A percentile compares a stretch with the other conserved stretches of the same genome.
These are phyloP conservation scores for Arthrobotrys sinensis DNA, from an alignment of 2,329 filamentous ascomycete genomes.

Conservation along the genomic window DNA sequence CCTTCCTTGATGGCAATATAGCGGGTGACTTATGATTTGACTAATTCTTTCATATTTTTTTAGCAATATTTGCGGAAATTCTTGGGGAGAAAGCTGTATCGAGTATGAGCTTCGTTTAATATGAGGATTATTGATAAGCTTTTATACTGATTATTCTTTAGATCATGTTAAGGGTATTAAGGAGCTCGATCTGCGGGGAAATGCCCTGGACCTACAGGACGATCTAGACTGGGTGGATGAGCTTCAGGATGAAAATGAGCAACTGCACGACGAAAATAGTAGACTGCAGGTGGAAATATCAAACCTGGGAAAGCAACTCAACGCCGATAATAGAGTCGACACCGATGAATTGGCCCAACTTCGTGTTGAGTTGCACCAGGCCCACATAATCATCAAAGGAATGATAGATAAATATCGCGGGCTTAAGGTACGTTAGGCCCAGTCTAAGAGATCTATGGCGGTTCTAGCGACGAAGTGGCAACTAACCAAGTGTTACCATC, in stretches of 20 bases:
- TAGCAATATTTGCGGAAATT: not conserved
- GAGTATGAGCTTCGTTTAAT: slow-evolving; percentile 1
- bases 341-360: not conserved
- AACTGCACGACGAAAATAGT: not conserved
- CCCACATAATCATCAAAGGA: not conserved
- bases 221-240: not conserved
- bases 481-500: slow-evolving; percentile 19
- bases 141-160: slow-evolving; percentile 18
- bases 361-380: not conserved
- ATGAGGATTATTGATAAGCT: slow-evolving; percentile 7
- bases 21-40: slow-evolving; percentile 11
- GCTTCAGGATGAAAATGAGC: not conserved
- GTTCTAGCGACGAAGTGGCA: slow-evolving; percentile 13
- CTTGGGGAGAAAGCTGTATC: not conserved
- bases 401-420: not conserved
- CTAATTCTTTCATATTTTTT: slow-evolving; percentile 7
- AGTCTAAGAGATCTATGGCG: slow-evolving; percentile 10
- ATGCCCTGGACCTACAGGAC: not conserved
- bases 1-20: slow-evolving; percentile 2
- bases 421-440: slow-evolving; percentile 5
- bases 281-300: not conserved
- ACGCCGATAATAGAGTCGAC: not conserved
- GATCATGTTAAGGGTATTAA: not conserved
- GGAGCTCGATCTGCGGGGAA: not conserved
- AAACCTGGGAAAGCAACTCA: not conserved